These are phyloP conservation scores for Botryosphaeria agaves DNA, from an alignment of 2,329 filamentous ascomycete genomes.

Conservation along the genomic window DNA sequence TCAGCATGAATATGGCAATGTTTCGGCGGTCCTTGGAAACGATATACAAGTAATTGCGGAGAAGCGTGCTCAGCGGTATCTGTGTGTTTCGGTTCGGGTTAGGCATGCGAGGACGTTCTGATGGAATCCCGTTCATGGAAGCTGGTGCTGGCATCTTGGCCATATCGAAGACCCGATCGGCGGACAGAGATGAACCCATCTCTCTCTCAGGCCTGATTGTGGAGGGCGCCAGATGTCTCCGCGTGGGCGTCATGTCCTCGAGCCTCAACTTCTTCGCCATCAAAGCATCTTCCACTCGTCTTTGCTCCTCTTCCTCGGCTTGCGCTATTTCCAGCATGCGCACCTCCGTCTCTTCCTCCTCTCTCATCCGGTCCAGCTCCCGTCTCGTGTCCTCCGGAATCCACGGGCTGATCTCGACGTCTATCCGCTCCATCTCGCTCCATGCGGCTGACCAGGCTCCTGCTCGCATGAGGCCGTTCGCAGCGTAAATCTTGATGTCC, in stretches of 20 bases:
- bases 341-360: constrained; percentile 20
- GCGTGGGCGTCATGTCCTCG: not conserved
- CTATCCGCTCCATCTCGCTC: constrained; percentile 97
- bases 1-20: constrained; percentile 29
- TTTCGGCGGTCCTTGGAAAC: constrained; percentile 36
- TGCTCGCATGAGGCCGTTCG: constrained; percentile 82
- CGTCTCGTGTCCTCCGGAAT: constrained; percentile 41
- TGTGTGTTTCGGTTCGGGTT: constrained; percentile 13
- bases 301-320: constrained; percentile 14
- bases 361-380: constrained; percentile 36
- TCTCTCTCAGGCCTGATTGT: too few species aligned
- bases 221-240: not conserved
- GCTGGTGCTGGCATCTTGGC: constrained; percentile 1
- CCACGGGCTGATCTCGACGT: constrained; percentile 74
- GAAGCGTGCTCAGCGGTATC: constrained; percentile 32
- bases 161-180: constrained; percentile 1
- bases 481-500: constrained; percentile 78
- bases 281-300: constrained; percentile 1
- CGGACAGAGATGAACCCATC: not conserved
- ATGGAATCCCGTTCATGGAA: constrained; percentile 4
- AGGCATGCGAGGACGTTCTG: constrained; percentile 4
- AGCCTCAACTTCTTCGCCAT: not conserved
- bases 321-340: constrained; percentile 11
- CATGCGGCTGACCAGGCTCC: constrained; percentile 88
- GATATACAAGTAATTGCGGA: constrained; percentile 35